Evolutionary conservation across 352 stramenopile species (phyloP).

Genomic region (Plasmopara viticola): DNA sequence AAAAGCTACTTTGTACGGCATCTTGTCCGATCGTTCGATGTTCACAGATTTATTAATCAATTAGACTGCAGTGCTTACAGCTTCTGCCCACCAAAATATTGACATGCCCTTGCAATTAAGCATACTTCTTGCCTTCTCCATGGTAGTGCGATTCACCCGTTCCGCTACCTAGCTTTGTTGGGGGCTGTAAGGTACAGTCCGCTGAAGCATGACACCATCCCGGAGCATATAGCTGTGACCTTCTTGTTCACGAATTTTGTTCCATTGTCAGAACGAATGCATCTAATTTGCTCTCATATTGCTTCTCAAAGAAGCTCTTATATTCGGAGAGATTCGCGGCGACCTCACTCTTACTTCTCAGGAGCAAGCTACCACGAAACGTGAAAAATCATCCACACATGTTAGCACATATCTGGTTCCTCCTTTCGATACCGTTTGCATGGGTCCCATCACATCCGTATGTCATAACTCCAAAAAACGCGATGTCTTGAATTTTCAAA

Average conservation of each 20-base stretch:
- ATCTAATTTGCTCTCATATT: neutral
- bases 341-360: constrained; percentile 1
- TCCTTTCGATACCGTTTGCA: too few relatives aligned
- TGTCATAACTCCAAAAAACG: neutral
- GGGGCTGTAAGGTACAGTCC: too few relatives aligned
- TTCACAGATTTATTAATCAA: neutral
- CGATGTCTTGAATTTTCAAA: constrained; percentile 5
- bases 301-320: neutral
- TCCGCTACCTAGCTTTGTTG: too few relatives aligned
- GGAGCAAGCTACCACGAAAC: neutral
- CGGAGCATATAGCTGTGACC: neutral
- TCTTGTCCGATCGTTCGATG: neutral
- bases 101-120: too few relatives aligned
- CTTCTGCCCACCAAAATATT: too few relatives aligned
- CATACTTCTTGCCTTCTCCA: too few relatives aligned
- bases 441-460: too few relatives aligned
- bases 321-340: neutral
- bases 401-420: neutral
- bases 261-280: constrained; percentile 1
- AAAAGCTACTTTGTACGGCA: neutral
- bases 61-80: too few relatives aligned
- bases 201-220: neutral
- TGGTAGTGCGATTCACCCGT: too few relatives aligned
- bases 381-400: constrained; percentile 1
- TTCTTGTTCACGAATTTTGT: constrained; percentile 1